These are phyloP conservation scores for Cercospora janseana DNA, from an alignment of 2,329 filamentous ascomycete genomes.

Conservation along the genomic window DNA sequence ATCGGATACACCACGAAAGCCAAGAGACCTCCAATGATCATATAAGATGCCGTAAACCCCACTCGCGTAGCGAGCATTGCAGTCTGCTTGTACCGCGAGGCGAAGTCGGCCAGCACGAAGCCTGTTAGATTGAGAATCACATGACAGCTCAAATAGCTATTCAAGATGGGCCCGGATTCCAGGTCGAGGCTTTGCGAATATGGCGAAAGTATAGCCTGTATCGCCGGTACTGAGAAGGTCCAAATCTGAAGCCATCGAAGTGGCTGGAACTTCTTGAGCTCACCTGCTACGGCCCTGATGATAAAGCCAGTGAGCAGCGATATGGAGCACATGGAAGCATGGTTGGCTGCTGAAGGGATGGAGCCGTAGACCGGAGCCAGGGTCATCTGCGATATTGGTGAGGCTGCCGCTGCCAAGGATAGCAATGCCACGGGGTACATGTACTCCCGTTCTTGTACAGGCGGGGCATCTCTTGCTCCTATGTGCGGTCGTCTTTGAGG, in stretches of 20 bases:
- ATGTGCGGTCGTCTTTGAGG: neutral
- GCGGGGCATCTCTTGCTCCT: neutral
- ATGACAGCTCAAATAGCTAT: conserved; percentile 70
- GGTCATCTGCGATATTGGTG: conserved; percentile 69
- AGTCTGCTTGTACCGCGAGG: conserved; percentile 11
- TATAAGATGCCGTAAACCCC: neutral
- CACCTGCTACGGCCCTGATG: neutral
- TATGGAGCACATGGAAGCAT: conserved; percentile 50
- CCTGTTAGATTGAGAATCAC: conserved; percentile 47
- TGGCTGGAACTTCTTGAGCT: neutral
- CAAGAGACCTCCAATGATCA: neutral
- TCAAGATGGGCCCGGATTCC: conserved; percentile 69
- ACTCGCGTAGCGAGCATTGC: neutral
- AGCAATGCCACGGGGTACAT: conserved; percentile 14
- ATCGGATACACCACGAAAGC: conserved; percentile 13
- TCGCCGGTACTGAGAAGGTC: conserved; percentile 69
- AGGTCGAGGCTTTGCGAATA: conserved; percentile 66
- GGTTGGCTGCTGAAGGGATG: conserved; percentile 72
- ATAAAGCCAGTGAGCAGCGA: conserved; percentile 59
- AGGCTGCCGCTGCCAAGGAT: conserved; percentile 59
- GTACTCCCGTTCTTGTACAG: conserved; percentile 13
- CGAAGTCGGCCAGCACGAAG: conserved; percentile 47
- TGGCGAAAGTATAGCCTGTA: conserved; percentile 70
- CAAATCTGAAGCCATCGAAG: conserved; percentile 52
- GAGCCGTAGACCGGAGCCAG: conserved; percentile 87